These are phyloP conservation scores for Akanthomyces lecanii DNA, from an alignment of 2,329 filamentous ascomycete species.

Conservation along the genomic window DNA sequence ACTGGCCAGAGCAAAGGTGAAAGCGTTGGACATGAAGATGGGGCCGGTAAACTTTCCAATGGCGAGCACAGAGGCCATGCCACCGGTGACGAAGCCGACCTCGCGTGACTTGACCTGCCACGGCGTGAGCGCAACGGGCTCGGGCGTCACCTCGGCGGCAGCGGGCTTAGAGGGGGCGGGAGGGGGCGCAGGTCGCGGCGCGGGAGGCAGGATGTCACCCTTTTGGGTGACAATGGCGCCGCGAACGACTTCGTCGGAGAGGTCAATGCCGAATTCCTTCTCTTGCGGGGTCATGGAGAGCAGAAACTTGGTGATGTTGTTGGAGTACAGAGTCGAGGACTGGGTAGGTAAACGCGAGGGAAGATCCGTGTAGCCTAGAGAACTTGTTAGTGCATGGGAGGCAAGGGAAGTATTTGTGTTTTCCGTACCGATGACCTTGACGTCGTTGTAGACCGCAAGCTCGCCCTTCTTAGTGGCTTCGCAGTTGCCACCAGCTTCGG, in stretches of 20 bases:
- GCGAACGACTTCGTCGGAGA: slow-evolving; percentile 80
- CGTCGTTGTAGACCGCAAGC: slow-evolving; percentile 66
- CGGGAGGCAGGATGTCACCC: slow-evolving; percentile 70
- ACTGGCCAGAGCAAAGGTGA: slow-evolving; percentile 79
- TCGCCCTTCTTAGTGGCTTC: slow-evolving; percentile 74
- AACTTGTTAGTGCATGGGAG: slow-evolving; percentile 23
- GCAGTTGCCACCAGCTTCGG: slow-evolving; percentile 85
- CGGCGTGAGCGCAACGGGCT: slow-evolving; percentile 66
- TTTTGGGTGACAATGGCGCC: slow-evolving; percentile 78
- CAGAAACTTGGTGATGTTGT: slow-evolving; percentile 87
- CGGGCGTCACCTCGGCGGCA: slow-evolving; percentile 42
- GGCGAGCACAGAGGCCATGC: slow-evolving; percentile 70
- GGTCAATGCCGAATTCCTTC: slow-evolving; percentile 74
- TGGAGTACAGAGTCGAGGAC: slow-evolving; percentile 85
- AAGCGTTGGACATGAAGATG: slow-evolving; percentile 82
- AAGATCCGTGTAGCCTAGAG: slow-evolving; percentile 73
- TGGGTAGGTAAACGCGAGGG: slow-evolving; percentile 84
- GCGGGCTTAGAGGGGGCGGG: slow-evolving; percentile 45
- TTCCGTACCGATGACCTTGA: slow-evolving; percentile 72
- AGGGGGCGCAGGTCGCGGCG: slow-evolving; percentile 61
- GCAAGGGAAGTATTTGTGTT: neutral
- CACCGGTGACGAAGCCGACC: slow-evolving; percentile 68
- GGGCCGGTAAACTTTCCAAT: slow-evolving; percentile 78
- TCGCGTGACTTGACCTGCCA: slow-evolving; percentile 77
- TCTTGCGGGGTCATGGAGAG: slow-evolving; percentile 76